Percentiles rank a stretch among this genome's conserved stretches.
Conservation (phyloP, 2,329 filamentous ascomycete genomes). For the Ophiocordyceps polyrhachis-furcata region DNA sequence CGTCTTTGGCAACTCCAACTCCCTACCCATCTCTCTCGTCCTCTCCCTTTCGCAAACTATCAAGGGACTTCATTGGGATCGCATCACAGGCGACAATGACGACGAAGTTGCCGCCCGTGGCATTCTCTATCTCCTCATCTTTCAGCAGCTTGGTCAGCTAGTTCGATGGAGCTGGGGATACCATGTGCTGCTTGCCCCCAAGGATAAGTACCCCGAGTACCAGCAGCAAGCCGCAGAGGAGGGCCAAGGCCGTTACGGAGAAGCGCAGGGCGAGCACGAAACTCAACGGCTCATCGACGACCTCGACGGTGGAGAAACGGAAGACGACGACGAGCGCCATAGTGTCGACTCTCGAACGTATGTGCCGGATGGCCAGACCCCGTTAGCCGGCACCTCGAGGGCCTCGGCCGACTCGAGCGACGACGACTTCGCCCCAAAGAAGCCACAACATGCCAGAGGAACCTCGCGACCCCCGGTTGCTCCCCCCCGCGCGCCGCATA, state of each 20-base stretch:
- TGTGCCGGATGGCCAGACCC: conserved; percentile 36
- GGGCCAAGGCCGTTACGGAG: conserved; percentile 38
- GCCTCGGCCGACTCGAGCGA: conserved; percentile 31
- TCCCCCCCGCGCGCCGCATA: conserved; percentile 25
- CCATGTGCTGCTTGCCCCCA: conserved; percentile 78
- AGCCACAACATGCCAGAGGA: conserved; percentile 8
- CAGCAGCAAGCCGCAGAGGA: conserved; percentile 33
- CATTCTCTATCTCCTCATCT: conserved; percentile 89
- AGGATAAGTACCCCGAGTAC: conserved; percentile 51
- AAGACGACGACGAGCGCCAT: conserved; percentile 16
- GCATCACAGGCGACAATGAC: conserved; percentile 79
- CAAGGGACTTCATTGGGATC: conserved; percentile 83
- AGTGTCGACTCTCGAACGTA: conserved; percentile 28
- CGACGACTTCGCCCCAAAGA: conserved; percentile 19
- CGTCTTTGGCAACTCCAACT: conserved; percentile 96
- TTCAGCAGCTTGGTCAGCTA: conserved; percentile 90
- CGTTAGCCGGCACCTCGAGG: conserved; percentile 28
- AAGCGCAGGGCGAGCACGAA: conserved; percentile 23
- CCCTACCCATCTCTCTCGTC: conserved; percentile 87
- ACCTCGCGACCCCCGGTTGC: conserved; percentile 10
- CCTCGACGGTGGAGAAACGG: conserved; percentile 17
- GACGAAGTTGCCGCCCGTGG: conserved; percentile 86
- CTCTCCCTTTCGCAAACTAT: conserved; percentile 86
- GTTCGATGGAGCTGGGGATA: conserved; percentile 98
- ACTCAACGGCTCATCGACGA: conserved; percentile 22